Conservation (phyloP, 345 rosid species). For the Pugionium dolabratum region DNA sequence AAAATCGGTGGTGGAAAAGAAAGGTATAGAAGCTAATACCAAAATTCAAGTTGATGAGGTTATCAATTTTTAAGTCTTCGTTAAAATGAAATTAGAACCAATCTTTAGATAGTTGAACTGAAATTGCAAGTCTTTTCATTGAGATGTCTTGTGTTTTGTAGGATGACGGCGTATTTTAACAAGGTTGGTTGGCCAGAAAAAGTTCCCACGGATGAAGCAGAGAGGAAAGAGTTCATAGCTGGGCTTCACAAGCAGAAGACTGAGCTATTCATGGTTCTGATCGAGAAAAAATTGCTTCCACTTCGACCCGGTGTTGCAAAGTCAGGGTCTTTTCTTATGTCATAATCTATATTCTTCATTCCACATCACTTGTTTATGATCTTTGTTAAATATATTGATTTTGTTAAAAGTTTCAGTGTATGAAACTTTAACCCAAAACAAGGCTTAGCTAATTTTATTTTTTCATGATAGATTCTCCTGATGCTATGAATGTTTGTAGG, state of each 20-base stretch:
- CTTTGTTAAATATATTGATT: too few relatives aligned
- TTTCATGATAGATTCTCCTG: neutral
- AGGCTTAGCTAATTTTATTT: too few relatives aligned
- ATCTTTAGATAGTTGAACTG: neutral
- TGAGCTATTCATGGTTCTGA: constrained; percentile 87
- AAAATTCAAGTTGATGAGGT: neutral
- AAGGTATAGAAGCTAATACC: constrained; percentile 47
- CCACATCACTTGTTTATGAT: neutral
- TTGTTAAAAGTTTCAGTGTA: too few relatives aligned
- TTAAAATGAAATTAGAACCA: neutral
- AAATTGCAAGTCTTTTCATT: neutral
- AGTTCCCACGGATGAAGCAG: constrained; percentile 81
- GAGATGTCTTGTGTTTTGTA: constrained; percentile 37
- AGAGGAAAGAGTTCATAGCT: constrained; percentile 84
- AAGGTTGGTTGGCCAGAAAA: constrained; percentile 89
- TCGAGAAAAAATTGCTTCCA: constrained; percentile 81
- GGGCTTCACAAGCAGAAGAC: constrained; percentile 88
- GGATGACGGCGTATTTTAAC: constrained; percentile 97
- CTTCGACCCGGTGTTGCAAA: constrained; percentile 92
- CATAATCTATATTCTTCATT: neutral
- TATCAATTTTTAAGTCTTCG: neutral
- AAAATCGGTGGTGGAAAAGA: constrained; percentile 98
- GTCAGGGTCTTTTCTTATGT: constrained; percentile 41
- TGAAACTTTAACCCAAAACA: too few relatives aligned
- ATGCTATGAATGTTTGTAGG: constrained; percentile 1